A percentile compares a stretch with the other conserved stretches of the same genome.
Evolutionary conservation across 2,329 filamentous ascomycete genomes (phyloP).

Genomic region (Cylindrodendrum hubeiense): DNA sequence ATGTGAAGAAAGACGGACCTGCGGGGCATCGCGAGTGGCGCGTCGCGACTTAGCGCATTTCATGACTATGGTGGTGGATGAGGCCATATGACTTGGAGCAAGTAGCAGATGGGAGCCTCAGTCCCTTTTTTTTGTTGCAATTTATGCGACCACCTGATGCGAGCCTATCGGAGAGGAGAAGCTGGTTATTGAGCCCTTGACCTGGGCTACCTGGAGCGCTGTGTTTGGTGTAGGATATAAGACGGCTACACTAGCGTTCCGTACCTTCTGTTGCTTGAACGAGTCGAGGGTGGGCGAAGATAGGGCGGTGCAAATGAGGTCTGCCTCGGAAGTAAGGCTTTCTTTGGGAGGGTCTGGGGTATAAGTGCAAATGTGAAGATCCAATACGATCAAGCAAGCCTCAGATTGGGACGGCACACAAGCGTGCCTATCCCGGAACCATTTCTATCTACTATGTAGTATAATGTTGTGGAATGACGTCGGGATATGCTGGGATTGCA

Average conservation of each 20-base stretch:
- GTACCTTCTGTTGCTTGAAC: conserved; percentile 1
- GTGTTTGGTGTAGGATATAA: background rate
- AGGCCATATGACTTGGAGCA: background rate
- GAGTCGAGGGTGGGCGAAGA: background rate
- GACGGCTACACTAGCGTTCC: background rate
- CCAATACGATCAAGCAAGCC: background rate
- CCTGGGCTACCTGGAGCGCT: background rate
- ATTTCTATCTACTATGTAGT: too few species aligned
- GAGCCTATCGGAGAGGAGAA: background rate
- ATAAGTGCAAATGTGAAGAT: background rate
- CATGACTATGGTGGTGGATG: background rate
- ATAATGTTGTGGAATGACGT: background rate
- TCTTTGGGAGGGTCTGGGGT: background rate
- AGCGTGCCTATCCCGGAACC: background rate
- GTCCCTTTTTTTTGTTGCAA: background rate
- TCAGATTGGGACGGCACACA: background rate
- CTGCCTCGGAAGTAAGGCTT: background rate
- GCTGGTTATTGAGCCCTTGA: background rate
- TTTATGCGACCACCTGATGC: background rate
- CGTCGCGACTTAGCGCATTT: background rate
- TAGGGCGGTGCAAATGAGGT: conserved; percentile 1
- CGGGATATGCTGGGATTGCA: background rate
- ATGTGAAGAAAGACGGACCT: background rate
- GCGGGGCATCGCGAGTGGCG: background rate
- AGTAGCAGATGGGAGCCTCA: background rate